Conservation (phyloP, 1,284 basidiomycete genomes). For the Coniferiporia weirii region DNA sequence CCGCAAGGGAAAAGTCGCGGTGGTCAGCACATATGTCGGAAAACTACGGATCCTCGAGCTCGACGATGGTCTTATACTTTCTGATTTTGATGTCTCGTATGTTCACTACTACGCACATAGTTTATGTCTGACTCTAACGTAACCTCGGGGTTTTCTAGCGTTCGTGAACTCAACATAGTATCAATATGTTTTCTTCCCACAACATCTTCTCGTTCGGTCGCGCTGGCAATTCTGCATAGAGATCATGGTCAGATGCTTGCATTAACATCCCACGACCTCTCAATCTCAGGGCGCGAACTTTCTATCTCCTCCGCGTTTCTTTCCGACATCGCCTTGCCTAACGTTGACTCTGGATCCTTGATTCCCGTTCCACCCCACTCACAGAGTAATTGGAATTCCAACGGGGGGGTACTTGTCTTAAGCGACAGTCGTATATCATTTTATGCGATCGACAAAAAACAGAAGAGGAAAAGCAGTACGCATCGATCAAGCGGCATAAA, state of each 20-base stretch:
- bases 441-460: constrained; percentile 42
- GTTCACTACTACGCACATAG: constrained; percentile 26
- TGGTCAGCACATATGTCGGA: constrained; percentile 61
- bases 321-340: constrained; percentile 28
- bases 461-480: constrained; percentile 50
- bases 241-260: constrained; percentile 11
- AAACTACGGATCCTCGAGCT: constrained; percentile 60
- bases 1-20: constrained; percentile 52
- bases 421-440: constrained; percentile 59
- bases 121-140: constrained; percentile 2
- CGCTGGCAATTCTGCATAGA: constrained; percentile 15
- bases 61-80: constrained; percentile 44
- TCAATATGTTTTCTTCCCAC: constrained; percentile 29
- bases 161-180: constrained; percentile 73
- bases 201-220: constrained; percentile 8
- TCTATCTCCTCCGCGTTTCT: constrained; percentile 33
- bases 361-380: constrained; percentile 40
- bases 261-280: constrained; percentile 17
- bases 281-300: constrained; percentile 11
- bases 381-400: constrained; percentile 33
- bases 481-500: constrained; percentile 32
- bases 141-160: constrained; percentile 34
- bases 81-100: constrained; percentile 62
- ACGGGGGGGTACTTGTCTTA: constrained; percentile 63
- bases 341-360: constrained; percentile 36